Evolutionary conservation across 345 rosid species (phyloP).

Genomic region (Luvunga scandens): DNA sequence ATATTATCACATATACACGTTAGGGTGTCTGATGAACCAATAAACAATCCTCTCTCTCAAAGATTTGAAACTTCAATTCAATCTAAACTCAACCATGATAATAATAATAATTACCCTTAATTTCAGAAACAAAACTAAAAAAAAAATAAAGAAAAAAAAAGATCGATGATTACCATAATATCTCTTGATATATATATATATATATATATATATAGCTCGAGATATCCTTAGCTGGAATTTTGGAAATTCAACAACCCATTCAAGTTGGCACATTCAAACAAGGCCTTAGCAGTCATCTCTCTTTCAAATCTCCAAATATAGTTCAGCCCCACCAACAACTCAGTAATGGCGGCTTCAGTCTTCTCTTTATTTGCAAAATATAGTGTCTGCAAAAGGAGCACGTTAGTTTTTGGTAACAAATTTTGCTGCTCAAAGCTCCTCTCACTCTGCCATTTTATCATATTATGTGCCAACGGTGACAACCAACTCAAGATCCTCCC

Average conservation of each 20-base stretch:
- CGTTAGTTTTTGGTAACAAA: conserved; percentile 41
- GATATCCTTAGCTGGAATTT: conserved; percentile 28
- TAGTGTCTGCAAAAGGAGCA: conserved; percentile 77
- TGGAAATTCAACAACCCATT: conserved; percentile 33
- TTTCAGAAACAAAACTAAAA: conserved; percentile 19
- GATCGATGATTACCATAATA: not conserved
- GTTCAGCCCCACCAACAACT: conserved; percentile 90
- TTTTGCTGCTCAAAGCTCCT: conserved; percentile 90
- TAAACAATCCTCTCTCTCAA: conserved; percentile 22
- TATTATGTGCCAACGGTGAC: conserved; percentile 87
- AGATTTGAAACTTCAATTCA: conserved; percentile 32
- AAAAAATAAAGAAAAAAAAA: not conserved
- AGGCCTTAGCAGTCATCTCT: conserved; percentile 89
- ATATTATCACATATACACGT: conserved; percentile 25
- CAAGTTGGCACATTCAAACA: conserved; percentile 58
- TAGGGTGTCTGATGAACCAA: conserved; percentile 17
- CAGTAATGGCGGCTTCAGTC: conserved; percentile 91
- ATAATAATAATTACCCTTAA: conserved; percentile 2
- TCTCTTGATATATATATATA: too few species aligned
- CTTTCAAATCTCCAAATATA: conserved; percentile 96
- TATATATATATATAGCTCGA: too few species aligned
- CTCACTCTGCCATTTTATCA: conserved; percentile 97
- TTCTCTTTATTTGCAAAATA: conserved; percentile 76
- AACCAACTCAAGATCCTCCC: conserved; percentile 80
- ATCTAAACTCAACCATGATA: conserved; percentile 30